Evolutionary conservation across 2,329 filamentous ascomycete species (phyloP).

Genomic region (Chrysosporium keratinophilum): DNA sequence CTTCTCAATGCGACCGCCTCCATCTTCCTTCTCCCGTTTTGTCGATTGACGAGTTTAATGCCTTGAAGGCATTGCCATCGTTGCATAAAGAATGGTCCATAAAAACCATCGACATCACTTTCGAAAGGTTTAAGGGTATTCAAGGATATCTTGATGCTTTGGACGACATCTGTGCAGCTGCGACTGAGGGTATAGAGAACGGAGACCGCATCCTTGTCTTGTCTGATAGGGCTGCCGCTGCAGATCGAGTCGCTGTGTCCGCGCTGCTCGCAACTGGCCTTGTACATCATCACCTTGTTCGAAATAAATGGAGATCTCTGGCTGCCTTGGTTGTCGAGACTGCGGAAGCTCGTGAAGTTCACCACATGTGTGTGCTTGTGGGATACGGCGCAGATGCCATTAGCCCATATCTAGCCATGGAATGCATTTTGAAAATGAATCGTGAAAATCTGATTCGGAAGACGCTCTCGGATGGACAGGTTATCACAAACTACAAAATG

Average conservation of each 20-base stretch:
- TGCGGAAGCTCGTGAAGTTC: slow-evolving; percentile 89
- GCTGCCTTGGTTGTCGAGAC: slow-evolving; percentile 83
- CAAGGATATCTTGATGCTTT: slow-evolving; percentile 78
- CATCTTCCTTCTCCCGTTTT: slow-evolving; percentile 81
- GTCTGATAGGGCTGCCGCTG: slow-evolving; percentile 76
- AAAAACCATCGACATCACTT: slow-evolving; percentile 84
- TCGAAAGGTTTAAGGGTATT: slow-evolving; percentile 73
- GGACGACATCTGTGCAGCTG: slow-evolving; percentile 76
- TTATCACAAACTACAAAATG: slow-evolving; percentile 94
- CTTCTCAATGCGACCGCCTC: slow-evolving; percentile 75
- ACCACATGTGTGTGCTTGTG: slow-evolving; percentile 96
- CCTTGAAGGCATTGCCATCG: slow-evolving; percentile 64
- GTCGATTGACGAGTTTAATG: slow-evolving; percentile 82
- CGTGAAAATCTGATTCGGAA: slow-evolving; percentile 87
- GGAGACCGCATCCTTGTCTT: slow-evolving; percentile 78
- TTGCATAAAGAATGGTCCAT: slow-evolving; percentile 74
- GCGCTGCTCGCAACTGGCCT: slow-evolving; percentile 80
- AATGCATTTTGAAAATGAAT: slow-evolving; percentile 95
- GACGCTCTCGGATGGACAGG: slow-evolving; percentile 66
- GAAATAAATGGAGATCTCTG: slow-evolving; percentile 89
- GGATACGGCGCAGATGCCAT: slow-evolving; percentile 91
- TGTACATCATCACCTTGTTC: slow-evolving; percentile 89
- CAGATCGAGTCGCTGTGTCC: slow-evolving; percentile 74
- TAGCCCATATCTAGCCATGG: slow-evolving; percentile 89
- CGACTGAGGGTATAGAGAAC: slow-evolving; percentile 71